Base-by-base conservation (phyloP, 2,329 filamentous ascomycete genomes). In the Xylariaceae sp. region DNA sequence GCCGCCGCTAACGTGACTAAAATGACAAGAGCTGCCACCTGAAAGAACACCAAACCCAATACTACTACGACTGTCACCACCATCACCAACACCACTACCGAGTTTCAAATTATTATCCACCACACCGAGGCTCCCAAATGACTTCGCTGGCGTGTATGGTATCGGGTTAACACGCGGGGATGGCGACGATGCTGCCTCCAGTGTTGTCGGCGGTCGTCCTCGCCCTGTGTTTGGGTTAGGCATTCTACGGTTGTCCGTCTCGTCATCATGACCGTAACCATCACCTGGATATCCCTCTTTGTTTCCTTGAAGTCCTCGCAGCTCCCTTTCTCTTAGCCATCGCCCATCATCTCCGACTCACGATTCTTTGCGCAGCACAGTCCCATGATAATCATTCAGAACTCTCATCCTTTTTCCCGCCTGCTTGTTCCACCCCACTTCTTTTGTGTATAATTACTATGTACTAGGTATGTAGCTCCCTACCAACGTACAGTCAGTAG, bases 331-430 rank as follows among this genome's bases (percentile, higher is more conserved):
- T n/a, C 36, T 21, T 16, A 31, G 36, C 26, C n/a, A 13, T 5
- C 26, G 9, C 9, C 21, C 21, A 8, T 39, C 35, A 14, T 43
- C 40, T 31, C 44, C 38, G 29, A 36, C 41, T 28, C 40, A 48
- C 38, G 38, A 43, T 30, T 40, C 39, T 31, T 36, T 38, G 30
- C 44, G 52, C 34, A 57, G 43, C 33, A 55, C 53, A 9, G 51
- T 57, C 49, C 54, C 55, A 40, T 53, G 51, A 42, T 56, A 59
- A 46, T 43, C 37, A 37, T 50, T 50, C 11, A 21, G 17, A 28
- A 41, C 40, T 37, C 35, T 44, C 21, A 39, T 40, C 27, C 15
- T 33, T 7, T 24, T 24, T 7, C 21, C 21, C 11, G 21, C 11
- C n/a, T 24, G 36, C 28, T 38, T 40, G n/a, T 33, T 47, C 24